Evolutionary conservation across 2,329 filamentous ascomycete genomes (phyloP).

Genomic region (Ceratocystiopsis brevicomis): DNA sequence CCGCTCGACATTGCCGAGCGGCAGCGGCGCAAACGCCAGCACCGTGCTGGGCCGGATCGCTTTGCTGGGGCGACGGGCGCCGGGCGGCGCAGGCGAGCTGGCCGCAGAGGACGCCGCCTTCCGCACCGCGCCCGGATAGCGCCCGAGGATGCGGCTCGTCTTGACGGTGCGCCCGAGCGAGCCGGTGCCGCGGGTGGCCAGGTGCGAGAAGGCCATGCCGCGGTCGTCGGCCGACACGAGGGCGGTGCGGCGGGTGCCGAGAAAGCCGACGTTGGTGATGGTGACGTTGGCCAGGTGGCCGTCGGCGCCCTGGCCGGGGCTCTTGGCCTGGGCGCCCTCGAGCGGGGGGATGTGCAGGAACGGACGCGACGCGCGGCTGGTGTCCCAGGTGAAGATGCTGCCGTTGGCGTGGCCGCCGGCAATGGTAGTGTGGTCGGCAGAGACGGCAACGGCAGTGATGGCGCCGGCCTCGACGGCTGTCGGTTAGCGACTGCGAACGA

Average conservation of each 20-base stretch:
- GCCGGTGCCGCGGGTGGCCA: slow-evolving; percentile 80
- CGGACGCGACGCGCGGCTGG: slow-evolving; percentile 58
- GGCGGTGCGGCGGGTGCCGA: slow-evolving; percentile 84
- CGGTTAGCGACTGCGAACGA: no score
- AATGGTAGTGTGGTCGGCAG: slow-evolving; percentile 82
- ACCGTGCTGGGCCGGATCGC: slow-evolving; percentile 83
- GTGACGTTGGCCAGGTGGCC: slow-evolving; percentile 64
- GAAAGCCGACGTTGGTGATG: slow-evolving; percentile 81
- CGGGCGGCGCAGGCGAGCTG: no score
- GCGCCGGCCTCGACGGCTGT: slow-evolving; percentile 76
- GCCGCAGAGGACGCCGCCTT: slow-evolving; percentile 18
- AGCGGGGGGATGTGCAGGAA: slow-evolving; percentile 76
- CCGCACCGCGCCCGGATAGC: slow-evolving; percentile 51
- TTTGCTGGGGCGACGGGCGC: slow-evolving; percentile 15
- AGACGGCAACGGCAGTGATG: slow-evolving; percentile 73
- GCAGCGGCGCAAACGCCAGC: slow-evolving; percentile 73
- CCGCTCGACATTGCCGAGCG: slow-evolving; percentile 84
- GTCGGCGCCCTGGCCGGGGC: slow-evolving; percentile 40
- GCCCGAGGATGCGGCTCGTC: slow-evolving; percentile 74
- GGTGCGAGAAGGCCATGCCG: slow-evolving; percentile 96
- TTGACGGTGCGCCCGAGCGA: slow-evolving; percentile 71
- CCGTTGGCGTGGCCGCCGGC: slow-evolving; percentile 80
- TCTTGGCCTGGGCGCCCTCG: slow-evolving; percentile 42
- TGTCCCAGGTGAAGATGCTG: slow-evolving; percentile 94
- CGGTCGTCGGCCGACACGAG: slow-evolving; percentile 85